Evolutionary conservation across 2,329 filamentous ascomycete species (phyloP).

Genomic region (Westerdykella sp.): DNA sequence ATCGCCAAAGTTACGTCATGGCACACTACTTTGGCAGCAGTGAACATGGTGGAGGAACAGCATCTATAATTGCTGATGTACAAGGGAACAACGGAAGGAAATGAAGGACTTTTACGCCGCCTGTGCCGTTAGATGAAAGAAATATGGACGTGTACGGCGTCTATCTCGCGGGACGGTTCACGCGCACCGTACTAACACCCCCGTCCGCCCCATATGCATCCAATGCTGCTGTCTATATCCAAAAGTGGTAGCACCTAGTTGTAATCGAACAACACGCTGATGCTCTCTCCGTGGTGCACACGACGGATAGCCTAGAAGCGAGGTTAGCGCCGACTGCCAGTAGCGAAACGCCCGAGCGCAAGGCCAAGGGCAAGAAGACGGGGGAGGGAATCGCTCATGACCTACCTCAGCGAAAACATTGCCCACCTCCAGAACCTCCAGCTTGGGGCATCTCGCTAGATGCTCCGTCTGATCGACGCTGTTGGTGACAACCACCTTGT

Average conservation of each 20-base stretch:
- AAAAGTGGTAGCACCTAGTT: slow-evolving; percentile 45
- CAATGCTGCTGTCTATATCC: neutral
- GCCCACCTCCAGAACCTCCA: slow-evolving; percentile 87
- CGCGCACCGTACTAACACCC: too few species aligned
- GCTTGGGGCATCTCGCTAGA: slow-evolving; percentile 68
- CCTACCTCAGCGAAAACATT: slow-evolving; percentile 79
- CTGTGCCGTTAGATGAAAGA: too few species aligned
- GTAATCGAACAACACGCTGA: slow-evolving; percentile 89
- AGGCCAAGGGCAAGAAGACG: too few species aligned
- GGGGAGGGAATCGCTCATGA: slow-evolving; percentile 2
- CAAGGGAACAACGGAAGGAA: neutral
- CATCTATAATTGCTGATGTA: neutral
- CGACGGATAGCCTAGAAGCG: slow-evolving; percentile 67
- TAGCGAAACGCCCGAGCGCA: too few species aligned
- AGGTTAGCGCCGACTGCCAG: slow-evolving; percentile 14
- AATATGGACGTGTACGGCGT: too few species aligned
- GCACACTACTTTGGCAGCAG: neutral
- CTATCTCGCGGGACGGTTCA: too few species aligned
- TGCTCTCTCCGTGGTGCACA: slow-evolving; percentile 95
- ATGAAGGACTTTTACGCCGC: too few species aligned
- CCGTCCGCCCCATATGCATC: too few species aligned
- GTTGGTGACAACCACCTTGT: slow-evolving; percentile 93
- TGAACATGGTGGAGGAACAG: neutral
- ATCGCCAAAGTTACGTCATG: neutral
- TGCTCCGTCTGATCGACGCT: slow-evolving; percentile 87